Conservation (phyloP, 1,284 basidiomycete genomes). For the Lentinula novae-zelandiae region DNA sequence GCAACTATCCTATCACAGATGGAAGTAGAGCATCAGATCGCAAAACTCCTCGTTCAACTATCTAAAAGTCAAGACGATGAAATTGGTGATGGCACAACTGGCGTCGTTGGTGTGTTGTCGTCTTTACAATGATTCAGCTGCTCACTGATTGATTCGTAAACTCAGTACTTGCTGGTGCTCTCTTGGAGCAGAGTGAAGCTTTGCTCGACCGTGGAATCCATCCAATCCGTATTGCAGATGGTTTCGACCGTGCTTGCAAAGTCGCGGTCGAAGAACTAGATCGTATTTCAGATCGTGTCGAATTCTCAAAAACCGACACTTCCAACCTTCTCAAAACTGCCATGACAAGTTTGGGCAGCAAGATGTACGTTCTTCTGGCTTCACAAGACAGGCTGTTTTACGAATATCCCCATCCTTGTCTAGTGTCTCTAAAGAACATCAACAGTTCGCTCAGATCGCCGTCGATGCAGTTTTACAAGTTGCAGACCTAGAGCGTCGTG, state of each 20-base stretch:
- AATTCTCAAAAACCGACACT: constrained; percentile 81
- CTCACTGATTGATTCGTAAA: background rate
- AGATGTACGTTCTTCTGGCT: constrained; percentile 67
- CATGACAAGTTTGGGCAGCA: constrained; percentile 94
- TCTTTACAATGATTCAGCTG: background rate
- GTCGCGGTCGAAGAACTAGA: constrained; percentile 91
- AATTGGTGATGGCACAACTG: constrained; percentile 98
- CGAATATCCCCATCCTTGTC: background rate
- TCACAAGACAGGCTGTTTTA: constrained; percentile 9
- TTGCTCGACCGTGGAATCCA: constrained; percentile 97
- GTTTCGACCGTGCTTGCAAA: constrained; percentile 91
- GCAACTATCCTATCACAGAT: constrained; percentile 95
- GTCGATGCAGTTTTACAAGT: constrained; percentile 96
- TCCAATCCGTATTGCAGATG: constrained; percentile 97
- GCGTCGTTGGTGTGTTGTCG: constrained; percentile 86
- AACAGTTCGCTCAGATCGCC: constrained; percentile 96
- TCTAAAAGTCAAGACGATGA: constrained; percentile 99
- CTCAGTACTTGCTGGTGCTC: constrained; percentile 91
- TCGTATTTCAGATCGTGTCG: constrained; percentile 87
- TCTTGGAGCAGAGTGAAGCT: constrained; percentile 86
- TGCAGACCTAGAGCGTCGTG: constrained; percentile 90
- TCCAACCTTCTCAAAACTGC: constrained; percentile 91
- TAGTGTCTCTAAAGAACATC: constrained; percentile 95
- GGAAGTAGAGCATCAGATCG: constrained; percentile 99
- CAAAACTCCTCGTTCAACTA: constrained; percentile 94